phyloP scores from a whole-genome alignment of 2,329 filamentous ascomycete species.

The Fusarium cyanostomum region DNA sequence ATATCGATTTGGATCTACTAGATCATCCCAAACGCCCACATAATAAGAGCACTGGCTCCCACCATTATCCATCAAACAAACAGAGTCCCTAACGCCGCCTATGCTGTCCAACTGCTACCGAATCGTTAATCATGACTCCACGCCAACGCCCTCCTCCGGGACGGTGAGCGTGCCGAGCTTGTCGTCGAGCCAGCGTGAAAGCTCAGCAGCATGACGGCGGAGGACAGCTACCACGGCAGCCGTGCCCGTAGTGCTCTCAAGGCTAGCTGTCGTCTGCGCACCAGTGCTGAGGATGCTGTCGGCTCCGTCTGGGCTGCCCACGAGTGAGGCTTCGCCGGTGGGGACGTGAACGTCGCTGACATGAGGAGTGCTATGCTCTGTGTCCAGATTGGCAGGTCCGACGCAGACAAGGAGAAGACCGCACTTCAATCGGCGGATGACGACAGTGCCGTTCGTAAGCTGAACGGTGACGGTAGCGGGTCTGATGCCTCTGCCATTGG shows the following conservation, averaged over 20 bases:
- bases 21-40: slow-evolving; percentile 36
- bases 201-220: slow-evolving; percentile 66
- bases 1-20: slow-evolving; percentile 37
- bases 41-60: slow-evolving; percentile 15
- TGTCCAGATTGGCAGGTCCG: slow-evolving; percentile 55
- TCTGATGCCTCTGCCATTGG: slow-evolving; percentile 41
- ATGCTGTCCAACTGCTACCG: slow-evolving; percentile 28
- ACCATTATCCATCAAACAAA: slow-evolving; percentile 21
- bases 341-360: slow-evolving; percentile 34
- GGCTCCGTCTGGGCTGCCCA: slow-evolving; percentile 54
- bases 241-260: slow-evolving; percentile 51
- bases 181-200: slow-evolving; percentile 69
- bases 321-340: slow-evolving; percentile 48
- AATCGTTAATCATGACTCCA: slow-evolving; percentile 38
- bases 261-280: slow-evolving; percentile 55
- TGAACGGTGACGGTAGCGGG: slow-evolving; percentile 65
- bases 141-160: slow-evolving; percentile 61
- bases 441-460: slow-evolving; percentile 66
- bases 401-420: slow-evolving; percentile 71
- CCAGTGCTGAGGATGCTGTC: slow-evolving; percentile 59
- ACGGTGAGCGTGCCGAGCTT: slow-evolving; percentile 63
- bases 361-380: slow-evolving; percentile 30
- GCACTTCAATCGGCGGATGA: slow-evolving; percentile 66
- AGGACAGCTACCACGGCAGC: slow-evolving; percentile 61
- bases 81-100: slow-evolving; percentile 36